Evolutionary conservation across 352 stramenopile genomes (phyloP).

Genomic region (Phytophthora ohioensis): DNA sequence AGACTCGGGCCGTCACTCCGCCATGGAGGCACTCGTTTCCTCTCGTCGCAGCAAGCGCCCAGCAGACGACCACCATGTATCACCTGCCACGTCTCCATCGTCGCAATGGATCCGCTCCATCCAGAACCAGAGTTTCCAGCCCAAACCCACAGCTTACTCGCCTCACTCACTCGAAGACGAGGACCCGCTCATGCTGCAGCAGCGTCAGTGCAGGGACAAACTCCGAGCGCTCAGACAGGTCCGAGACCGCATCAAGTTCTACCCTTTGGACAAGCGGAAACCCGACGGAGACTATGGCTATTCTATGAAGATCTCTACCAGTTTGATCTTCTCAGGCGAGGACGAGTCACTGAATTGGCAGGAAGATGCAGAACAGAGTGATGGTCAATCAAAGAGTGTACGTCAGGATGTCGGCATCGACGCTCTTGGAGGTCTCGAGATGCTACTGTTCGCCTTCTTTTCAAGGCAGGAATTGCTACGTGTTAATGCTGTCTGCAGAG

Average conservation of each 20-base stretch:
- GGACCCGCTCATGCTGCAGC: conserved; percentile 68
- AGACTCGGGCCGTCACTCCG: conserved; percentile 10
- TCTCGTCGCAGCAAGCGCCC: conserved; percentile 26
- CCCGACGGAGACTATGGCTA: neutral
- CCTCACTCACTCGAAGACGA: conserved; percentile 56
- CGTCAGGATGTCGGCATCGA: conserved; percentile 49
- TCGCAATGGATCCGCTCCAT: conserved; percentile 55
- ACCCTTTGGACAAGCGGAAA: conserved; percentile 24
- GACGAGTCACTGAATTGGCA: conserved; percentile 31
- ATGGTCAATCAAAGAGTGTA: conserved; percentile 7
- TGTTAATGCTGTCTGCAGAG: conserved; percentile 59
- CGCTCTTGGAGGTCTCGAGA: conserved; percentile 62
- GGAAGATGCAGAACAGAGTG: conserved; percentile 6
- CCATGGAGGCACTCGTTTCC: conserved; percentile 1
- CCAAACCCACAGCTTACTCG: conserved; percentile 77
- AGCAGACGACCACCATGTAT: conserved; percentile 9
- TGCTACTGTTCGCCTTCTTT: conserved; percentile 72
- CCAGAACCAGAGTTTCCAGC: conserved; percentile 65
- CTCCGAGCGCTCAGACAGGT: conserved; percentile 63
- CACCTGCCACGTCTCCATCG: conserved; percentile 21
- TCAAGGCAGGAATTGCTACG: conserved; percentile 52
- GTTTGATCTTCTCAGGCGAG: conserved; percentile 60
- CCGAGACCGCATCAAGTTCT: conserved; percentile 59
- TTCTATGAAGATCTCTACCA: conserved; percentile 66
- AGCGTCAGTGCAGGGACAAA: conserved; percentile 65